Conservation (phyloP, 805 yeast genomes). For the Yamadazyma takamatsuzukensis region DNA sequence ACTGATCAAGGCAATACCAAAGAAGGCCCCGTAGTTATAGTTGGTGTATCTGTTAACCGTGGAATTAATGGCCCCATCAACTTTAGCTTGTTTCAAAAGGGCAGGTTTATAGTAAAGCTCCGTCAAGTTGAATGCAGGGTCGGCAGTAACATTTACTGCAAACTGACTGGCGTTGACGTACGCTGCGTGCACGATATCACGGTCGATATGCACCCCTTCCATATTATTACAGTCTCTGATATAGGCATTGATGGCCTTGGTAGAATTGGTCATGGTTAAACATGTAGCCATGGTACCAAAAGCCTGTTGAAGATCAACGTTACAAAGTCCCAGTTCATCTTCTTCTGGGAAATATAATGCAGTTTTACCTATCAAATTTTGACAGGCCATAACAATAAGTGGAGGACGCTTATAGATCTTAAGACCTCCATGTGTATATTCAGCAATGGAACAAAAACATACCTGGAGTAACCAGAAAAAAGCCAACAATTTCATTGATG, state of each 20-base stretch:
- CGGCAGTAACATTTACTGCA: conserved; percentile 27
- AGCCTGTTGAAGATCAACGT: conserved; percentile 32
- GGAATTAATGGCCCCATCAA: conserved; percentile 26
- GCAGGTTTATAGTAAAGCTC: conserved; percentile 35
- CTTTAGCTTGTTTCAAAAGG: conserved; percentile 19
- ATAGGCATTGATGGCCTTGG: conserved; percentile 20
- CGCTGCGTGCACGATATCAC: conserved; percentile 27
- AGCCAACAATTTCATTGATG: not conserved
- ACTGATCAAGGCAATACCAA: conserved; percentile 25
- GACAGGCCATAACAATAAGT: conserved; percentile 26
- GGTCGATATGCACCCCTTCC: conserved; percentile 22
- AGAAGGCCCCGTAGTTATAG: conserved; percentile 38
- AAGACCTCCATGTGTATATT: conserved; percentile 15
- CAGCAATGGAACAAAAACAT: not conserved
- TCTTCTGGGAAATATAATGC: conserved; percentile 21
- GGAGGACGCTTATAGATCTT: conserved; percentile 20
- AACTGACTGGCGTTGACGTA: conserved; percentile 41
- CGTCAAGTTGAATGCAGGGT: conserved; percentile 24
- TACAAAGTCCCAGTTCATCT: conserved; percentile 30
- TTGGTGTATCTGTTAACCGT: conserved; percentile 24
- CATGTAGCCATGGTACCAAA: conserved; percentile 38
- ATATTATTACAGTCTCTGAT: conserved; percentile 20
- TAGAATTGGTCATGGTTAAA: conserved; percentile 15
- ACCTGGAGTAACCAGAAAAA: not conserved
- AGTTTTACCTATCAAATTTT: conserved; percentile 18